Evolutionary conservation across 805 yeast genomes (phyloP), one percentile per base, ranked within the genome.

Genomic region (Nakazawaea wyomingensis): DNA sequence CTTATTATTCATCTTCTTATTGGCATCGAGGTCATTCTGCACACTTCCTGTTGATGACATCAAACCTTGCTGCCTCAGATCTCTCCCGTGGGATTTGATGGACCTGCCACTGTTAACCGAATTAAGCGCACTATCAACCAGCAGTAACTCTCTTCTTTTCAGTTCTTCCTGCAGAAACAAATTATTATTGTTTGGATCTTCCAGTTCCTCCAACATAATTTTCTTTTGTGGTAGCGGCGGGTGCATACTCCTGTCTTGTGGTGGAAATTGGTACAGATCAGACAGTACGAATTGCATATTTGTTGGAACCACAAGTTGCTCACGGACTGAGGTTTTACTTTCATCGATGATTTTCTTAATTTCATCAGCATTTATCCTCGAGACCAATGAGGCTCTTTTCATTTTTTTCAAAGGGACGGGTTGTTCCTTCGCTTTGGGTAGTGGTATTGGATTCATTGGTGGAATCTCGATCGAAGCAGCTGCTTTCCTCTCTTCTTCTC

Each of bases 341-440:
- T 36, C 45, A 28, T 42, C 17, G 28, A 42, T 42, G 33, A 37
- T 42, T 14, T 37, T 42, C 21, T 37, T 42, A 30, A 42, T 42
- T 34, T 37, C 41, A 27, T 42, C 41, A 6, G 45, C 16, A 34
- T 34, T 34, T 5, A 29, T 28, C 24, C 20, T 35, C 17, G 35
- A 29, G 7, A 31, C 31, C 20, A 39, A 6, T 18, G 41, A 30
- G 14, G 31, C 17, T 16, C 26, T 22, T 19, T 32, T 39, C 11
- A 24, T 24, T 32, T 33, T 31, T 33, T 30, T 39, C 28, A 32
- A 22, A 3, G 33, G 32, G 5, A 24, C 9, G 11, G 43, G 34
- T 13, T 14, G 34, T 8, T 31, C 21, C n/a, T 30, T 32, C 17
- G 10, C 37, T 26, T 4, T 32, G 3, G 37, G 43, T 17, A 32